Evolutionary conservation across 768 basidiomycete genomes (phyloP).

Genomic region (Xerocomus brunneocitrinus): DNA sequence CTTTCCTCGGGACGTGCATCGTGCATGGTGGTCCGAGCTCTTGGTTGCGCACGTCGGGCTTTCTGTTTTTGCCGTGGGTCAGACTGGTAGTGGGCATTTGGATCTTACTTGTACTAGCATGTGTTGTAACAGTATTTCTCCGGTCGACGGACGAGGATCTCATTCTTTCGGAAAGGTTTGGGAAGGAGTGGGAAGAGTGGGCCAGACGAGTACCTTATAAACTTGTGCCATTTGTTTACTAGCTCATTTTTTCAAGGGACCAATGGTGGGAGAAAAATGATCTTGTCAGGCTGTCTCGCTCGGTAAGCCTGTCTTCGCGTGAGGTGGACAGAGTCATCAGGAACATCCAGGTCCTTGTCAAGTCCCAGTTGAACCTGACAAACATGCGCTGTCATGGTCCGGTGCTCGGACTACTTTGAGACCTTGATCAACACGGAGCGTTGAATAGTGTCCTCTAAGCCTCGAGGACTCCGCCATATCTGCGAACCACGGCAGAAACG

Average conservation of each 20-base stretch:
- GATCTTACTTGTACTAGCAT: not conserved
- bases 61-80: not conserved
- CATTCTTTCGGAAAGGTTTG: not conserved
- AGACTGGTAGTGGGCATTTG: not conserved
- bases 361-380: no score
- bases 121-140: not conserved
- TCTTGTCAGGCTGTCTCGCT: not conserved
- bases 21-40: not conserved
- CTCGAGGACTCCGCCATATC: no score
- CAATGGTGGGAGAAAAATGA: not conserved
- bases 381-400: no score
- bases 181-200: not conserved
- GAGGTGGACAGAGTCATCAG: no score
- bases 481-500: no score
- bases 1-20: not conserved
- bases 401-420: no score
- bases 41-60: not conserved
- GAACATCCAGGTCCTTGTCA: no score
- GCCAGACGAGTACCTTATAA: not conserved
- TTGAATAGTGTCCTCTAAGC: no score
- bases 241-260: not conserved
- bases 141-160: not conserved
- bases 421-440: no score
- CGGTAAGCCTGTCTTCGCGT: no score
- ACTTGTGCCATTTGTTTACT: not conserved